Evolutionary conservation across 768 basidiomycete genomes (phyloP).

Genomic region (Naematelia aurantialba): DNA sequence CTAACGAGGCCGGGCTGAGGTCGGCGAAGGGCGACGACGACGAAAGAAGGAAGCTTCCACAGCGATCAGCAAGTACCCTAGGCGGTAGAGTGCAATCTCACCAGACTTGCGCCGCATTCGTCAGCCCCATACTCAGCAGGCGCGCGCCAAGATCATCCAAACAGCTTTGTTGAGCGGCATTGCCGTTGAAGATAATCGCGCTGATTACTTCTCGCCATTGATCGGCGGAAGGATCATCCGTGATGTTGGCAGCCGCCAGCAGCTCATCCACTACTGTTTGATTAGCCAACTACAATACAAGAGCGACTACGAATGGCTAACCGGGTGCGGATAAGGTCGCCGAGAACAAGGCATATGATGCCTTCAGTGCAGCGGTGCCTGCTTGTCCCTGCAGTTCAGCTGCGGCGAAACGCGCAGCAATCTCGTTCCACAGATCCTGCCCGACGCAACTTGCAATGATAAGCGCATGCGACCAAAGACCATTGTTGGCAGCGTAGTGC

Average conservation of each 20-base stretch:
- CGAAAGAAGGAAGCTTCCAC: slow-evolving; percentile 66
- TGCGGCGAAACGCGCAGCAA: slow-evolving; percentile 76
- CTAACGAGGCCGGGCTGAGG: slow-evolving; percentile 65
- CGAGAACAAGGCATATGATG: slow-evolving; percentile 72
- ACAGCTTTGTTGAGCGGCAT: slow-evolving; percentile 65
- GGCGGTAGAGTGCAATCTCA: slow-evolving; percentile 52
- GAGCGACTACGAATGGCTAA: not conserved
- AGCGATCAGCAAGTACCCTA: not conserved
- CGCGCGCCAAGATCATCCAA: slow-evolving; percentile 81
- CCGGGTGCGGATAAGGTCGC: slow-evolving; percentile 60
- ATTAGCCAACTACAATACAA: slow-evolving; percentile 11
- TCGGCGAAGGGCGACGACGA: slow-evolving; percentile 75
- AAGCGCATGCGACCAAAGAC: slow-evolving; percentile 93
- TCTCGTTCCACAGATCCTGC: slow-evolving; percentile 89
- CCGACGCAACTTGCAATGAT: slow-evolving; percentile 88
- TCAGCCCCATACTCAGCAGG: slow-evolving; percentile 65
- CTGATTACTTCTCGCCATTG: slow-evolving; percentile 84
- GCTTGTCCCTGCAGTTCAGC: slow-evolving; percentile 59
- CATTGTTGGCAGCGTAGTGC: slow-evolving; percentile 79
- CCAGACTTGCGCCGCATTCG: slow-evolving; percentile 90
- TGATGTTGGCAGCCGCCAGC: slow-evolving; percentile 55
- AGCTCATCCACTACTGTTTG: slow-evolving; percentile 46
- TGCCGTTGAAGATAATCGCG: slow-evolving; percentile 69
- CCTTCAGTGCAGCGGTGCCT: slow-evolving; percentile 53
- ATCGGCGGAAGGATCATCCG: slow-evolving; percentile 59